Evolutionary conservation across 108 stramenopile genomes (phyloP).

Genomic region (Skeletonema potamos): DNA sequence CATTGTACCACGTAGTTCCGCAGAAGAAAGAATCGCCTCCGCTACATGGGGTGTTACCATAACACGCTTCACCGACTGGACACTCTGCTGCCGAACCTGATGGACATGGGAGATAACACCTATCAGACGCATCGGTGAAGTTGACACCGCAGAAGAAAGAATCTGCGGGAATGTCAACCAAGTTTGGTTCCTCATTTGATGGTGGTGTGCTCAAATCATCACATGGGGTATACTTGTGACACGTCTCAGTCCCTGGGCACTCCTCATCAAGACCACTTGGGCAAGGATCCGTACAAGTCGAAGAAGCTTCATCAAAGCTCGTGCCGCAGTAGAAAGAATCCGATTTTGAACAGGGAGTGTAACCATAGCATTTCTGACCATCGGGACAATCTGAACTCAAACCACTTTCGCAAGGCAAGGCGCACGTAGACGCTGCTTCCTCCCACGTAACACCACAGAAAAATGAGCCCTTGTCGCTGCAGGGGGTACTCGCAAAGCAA

Average conservation of each 20-base stretch:
- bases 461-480: constrained; percentile 22
- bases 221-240: constrained; percentile 48
- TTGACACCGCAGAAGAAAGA: constrained; percentile 40
- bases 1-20: constrained; percentile 46
- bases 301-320: constrained; percentile 43
- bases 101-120: constrained; percentile 45
- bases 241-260: constrained; percentile 33
- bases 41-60: constrained; percentile 37
- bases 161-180: constrained; percentile 13
- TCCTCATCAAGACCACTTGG: constrained; percentile 34
- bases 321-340: constrained; percentile 49
- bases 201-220: constrained; percentile 16
- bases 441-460: constrained; percentile 51
- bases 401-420: constrained; percentile 34
- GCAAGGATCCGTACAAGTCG: constrained; percentile 36
- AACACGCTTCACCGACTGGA: constrained; percentile 50
- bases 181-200: not conserved
- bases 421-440: constrained; percentile 38
- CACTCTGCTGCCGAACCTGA: constrained; percentile 44
- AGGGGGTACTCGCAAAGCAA: constrained; percentile 40
- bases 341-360: constrained; percentile 47
- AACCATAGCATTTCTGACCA: constrained; percentile 34
- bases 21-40: constrained; percentile 49
- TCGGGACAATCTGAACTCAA: constrained; percentile 25
- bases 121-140: constrained; percentile 42